Percentiles rank a stretch among this genome's conserved stretches.
Conservation (phyloP, 345 rosid genomes). For the Eucalyptus pumila region DNA sequence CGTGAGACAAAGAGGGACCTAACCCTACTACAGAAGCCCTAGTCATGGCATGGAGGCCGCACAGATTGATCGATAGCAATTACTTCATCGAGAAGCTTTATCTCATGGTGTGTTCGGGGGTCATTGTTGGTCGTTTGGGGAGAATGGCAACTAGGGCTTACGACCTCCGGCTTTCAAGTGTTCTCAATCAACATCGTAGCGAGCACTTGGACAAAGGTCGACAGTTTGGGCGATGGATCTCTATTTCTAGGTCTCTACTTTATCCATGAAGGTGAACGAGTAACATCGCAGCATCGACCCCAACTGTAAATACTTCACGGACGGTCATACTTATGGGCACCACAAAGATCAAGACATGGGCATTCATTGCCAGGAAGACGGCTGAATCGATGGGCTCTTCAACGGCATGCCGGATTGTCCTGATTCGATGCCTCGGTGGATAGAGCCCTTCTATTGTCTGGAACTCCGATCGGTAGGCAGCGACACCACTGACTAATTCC, state of each 20-base stretch:
- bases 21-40: neutral
- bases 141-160: neutral
- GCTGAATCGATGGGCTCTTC: neutral
- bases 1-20: neutral
- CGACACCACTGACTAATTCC: neutral
- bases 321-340: neutral
- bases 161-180: neutral
- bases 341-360: neutral
- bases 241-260: neutral
- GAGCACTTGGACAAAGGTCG: neutral
- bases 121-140: no score
- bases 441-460: neutral
- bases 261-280: neutral
- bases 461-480: neutral
- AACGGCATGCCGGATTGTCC: neutral
- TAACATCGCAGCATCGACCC: neutral
- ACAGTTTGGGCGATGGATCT: neutral
- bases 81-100: neutral
- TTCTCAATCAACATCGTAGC: neutral
- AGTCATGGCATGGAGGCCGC: neutral
- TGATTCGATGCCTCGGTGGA: neutral
- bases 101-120: neutral
- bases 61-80: neutral
- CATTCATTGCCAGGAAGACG: neutral
- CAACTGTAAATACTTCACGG: neutral